phyloP scores from a whole-genome alignment of 2,329 filamentous ascomycete genomes.

The Penicillium sp. region DNA sequence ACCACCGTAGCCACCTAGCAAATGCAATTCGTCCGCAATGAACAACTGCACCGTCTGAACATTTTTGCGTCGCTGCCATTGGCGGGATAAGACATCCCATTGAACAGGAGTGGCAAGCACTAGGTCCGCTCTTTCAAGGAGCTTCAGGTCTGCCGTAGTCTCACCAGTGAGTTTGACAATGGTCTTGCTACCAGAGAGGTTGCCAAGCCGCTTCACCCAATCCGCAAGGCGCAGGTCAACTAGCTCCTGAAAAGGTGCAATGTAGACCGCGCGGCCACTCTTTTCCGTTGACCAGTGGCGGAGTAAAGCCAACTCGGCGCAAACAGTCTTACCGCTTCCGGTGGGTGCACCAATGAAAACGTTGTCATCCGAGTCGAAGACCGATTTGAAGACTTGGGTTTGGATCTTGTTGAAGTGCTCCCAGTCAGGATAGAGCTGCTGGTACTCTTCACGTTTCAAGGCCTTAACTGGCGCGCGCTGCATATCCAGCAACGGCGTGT shows the following conservation, averaged over 20 bases:
- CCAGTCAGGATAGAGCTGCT: conserved; percentile 77
- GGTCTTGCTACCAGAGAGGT: conserved; percentile 76
- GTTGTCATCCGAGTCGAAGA: conserved; percentile 88
- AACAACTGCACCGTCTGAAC: conserved; percentile 86
- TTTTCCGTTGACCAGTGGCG: conserved; percentile 76
- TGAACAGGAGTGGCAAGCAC: conserved; percentile 89
- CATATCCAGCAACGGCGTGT: conserved; percentile 86
- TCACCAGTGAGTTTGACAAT: conserved; percentile 94
- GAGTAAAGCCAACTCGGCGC: conserved; percentile 88
- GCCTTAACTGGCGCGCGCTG: conserved; percentile 87
- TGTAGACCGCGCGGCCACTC: conserved; percentile 79
- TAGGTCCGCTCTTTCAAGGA: conserved; percentile 82
- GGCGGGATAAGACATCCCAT: conserved; percentile 92
- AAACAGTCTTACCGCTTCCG: conserved; percentile 94
- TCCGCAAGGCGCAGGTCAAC: conserved; percentile 77
- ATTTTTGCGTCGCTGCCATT: conserved; percentile 96
- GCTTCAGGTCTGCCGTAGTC: conserved; percentile 82
- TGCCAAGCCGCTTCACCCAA: conserved; percentile 75
- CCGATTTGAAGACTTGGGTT: conserved; percentile 91
- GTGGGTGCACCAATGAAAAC: conserved; percentile 91
- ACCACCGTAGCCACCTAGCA: conserved; percentile 80
- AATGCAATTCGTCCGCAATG: conserved; percentile 91
- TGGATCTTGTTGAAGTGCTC: conserved; percentile 95
- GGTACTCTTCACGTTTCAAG: conserved; percentile 79
- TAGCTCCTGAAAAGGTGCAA: conserved; percentile 91